These are phyloP conservation scores for Phoma sp. DNA, from an alignment of 2,329 filamentous ascomycete species.

Conservation along the genomic window DNA sequence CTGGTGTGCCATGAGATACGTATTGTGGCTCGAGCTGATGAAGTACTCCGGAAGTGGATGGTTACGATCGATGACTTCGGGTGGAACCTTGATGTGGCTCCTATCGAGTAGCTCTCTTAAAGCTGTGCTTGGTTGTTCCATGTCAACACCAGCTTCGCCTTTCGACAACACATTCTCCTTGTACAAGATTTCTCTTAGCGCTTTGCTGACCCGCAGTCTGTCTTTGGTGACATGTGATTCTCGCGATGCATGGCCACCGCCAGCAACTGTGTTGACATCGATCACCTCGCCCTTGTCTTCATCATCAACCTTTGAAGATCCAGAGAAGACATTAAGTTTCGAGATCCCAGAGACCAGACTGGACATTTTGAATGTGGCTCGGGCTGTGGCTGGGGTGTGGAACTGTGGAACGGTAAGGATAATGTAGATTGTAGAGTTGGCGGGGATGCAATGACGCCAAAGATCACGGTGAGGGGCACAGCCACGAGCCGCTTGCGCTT, in stretches of 20 bases:
- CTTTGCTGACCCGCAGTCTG: conserved; percentile 66
- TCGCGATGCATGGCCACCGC: conserved; percentile 65
- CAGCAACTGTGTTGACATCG: conserved; percentile 60
- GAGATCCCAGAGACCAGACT: conserved; percentile 44
- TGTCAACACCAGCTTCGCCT: conserved; percentile 57
- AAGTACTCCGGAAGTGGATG: conserved; percentile 73
- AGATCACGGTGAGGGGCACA: conserved; percentile 5
- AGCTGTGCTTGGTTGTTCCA: conserved; percentile 54
- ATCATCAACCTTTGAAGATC: conserved; percentile 43
- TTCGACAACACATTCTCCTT: conserved; percentile 60
- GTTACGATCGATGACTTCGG: conserved; percentile 62
- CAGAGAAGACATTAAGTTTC: conserved; percentile 45
- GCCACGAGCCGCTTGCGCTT: conserved; percentile 9
- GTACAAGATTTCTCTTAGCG: conserved; percentile 64
- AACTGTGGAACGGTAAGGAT: conserved; percentile 14
- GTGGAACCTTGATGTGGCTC: conserved; percentile 65
- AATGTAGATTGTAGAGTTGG: conserved; percentile 8
- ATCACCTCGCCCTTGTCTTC: conserved; percentile 65
- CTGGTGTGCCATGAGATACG: conserved; percentile 74
- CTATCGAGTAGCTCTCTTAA: conserved; percentile 63
- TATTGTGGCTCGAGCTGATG: conserved; percentile 77
- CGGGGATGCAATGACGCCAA: conserved; percentile 8
- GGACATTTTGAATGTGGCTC: conserved; percentile 35
- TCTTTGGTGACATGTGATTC: conserved; percentile 59
- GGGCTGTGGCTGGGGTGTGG: conserved; percentile 15